Evolutionary conservation across 805 yeast species (phyloP).

Genomic region (Kuraishia borneana): DNA sequence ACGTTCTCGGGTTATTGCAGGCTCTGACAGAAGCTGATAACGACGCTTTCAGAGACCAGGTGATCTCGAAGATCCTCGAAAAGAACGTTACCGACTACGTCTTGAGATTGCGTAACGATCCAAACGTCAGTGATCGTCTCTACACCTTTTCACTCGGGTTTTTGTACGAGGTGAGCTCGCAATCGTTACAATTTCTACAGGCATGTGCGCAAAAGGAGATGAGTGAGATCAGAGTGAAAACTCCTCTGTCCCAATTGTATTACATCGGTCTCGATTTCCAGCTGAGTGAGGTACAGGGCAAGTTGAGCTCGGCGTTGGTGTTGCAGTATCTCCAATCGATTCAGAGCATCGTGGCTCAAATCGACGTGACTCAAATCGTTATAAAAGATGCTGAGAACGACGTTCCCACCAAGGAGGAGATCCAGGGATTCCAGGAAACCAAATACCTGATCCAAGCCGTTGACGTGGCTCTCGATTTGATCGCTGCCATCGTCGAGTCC

Average conservation of each 20-base stretch:
- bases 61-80: constrained; percentile 12
- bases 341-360: background rate
- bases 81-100: constrained; percentile 22
- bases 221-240: background rate
- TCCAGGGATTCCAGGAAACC: constrained; percentile 4
- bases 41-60: constrained; percentile 35
- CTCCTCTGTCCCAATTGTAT: constrained; percentile 10
- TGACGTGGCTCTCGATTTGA: constrained; percentile 63
- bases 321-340: background rate
- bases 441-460: constrained; percentile 21
- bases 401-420: constrained; percentile 1
- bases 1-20: constrained; percentile 55
- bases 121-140: constrained; percentile 6
- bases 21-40: constrained; percentile 57
- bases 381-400: background rate
- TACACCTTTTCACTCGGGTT: constrained; percentile 10
- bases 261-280: constrained; percentile 18
- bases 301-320: background rate
- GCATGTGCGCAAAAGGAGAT: constrained; percentile 6
- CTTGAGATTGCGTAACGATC: constrained; percentile 11
- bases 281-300: constrained; percentile 13
- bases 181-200: constrained; percentile 15
- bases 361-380: background rate
- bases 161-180: constrained; percentile 18
- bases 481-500: constrained; percentile 64